Conservation (phyloP, 2,329 filamentous ascomycete genomes). For the Colletotrichum costaricense region DNA sequence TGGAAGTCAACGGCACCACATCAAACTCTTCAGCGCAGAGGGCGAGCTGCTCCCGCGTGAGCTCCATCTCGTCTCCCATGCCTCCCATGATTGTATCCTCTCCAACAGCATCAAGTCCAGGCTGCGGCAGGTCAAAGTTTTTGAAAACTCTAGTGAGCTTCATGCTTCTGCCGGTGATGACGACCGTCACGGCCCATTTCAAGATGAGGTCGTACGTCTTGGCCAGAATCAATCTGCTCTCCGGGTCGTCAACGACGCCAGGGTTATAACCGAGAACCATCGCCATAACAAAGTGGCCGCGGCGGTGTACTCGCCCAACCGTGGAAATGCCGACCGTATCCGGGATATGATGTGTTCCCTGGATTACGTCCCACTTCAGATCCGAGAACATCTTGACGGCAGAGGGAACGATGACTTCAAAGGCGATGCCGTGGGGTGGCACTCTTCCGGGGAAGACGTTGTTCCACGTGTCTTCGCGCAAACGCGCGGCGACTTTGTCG, state of each 20-base stretch:
- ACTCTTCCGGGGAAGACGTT: neutral
- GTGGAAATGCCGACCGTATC: neutral
- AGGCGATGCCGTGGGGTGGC: neutral
- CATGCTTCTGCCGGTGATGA: neutral
- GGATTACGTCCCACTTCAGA: neutral
- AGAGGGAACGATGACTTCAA: neutral
- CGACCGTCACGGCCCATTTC: neutral
- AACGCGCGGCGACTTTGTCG: neutral
- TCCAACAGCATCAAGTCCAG: no score
- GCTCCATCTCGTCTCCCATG: neutral
- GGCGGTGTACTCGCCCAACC: neutral
- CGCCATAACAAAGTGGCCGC: neutral
- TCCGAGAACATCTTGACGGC: neutral
- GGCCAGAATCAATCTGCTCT: neutral
- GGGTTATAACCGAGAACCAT: neutral
- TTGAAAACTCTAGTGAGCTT: neutral
- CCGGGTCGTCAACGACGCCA: neutral
- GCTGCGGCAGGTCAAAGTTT: neutral
- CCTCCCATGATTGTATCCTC: neutral
- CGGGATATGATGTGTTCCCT: neutral
- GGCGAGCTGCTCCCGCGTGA: neutral
- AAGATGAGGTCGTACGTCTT: neutral
- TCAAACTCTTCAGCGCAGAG: neutral
- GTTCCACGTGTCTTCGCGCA: neutral
- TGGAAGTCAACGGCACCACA: neutral